Percentiles rank a stretch among this genome's conserved stretches.
phyloP scores from a whole-genome alignment of 1,139 yeast species.

The Candida sp. region DNA sequence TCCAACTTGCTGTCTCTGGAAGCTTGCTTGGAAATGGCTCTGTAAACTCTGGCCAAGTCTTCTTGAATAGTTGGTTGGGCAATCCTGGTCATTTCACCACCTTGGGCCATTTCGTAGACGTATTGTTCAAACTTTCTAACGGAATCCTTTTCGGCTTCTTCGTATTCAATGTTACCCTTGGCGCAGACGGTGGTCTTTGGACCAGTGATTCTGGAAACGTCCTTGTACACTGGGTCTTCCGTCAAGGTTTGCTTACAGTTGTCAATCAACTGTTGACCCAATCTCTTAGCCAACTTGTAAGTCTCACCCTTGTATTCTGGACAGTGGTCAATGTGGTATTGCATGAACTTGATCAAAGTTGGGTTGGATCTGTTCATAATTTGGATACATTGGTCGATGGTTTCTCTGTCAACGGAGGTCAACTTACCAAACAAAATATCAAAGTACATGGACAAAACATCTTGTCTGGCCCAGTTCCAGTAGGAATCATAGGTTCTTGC shows the following conservation, averaged over 20 bases:
- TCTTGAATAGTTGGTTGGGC: conserved; percentile 78
- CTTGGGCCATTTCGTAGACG: conserved; percentile 96
- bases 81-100: conserved; percentile 80
- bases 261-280: conserved; percentile 93
- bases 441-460: conserved; percentile 89
- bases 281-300: conserved; percentile 84
- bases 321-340: conserved; percentile 93
- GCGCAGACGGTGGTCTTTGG: conserved; percentile 90
- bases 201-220: conserved; percentile 92
- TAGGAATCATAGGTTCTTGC: conserved; percentile 97
- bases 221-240: conserved; percentile 91
- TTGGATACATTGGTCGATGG: conserved; percentile 94
- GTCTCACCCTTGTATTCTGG: conserved; percentile 90
- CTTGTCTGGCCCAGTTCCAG: conserved; percentile 99
- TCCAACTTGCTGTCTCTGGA: conserved; percentile 69
- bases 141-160: conserved; percentile 86
- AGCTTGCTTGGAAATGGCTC: conserved; percentile 77
- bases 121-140: conserved; percentile 96
- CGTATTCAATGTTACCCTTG: conserved; percentile 85
- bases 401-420: conserved; percentile 91
- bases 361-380: conserved; percentile 98
- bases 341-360: conserved; percentile 94
- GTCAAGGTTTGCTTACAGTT: conserved; percentile 90
- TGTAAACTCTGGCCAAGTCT: conserved; percentile 84
- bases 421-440: conserved; percentile 96